Evolutionary conservation across 2,329 filamentous ascomycete genomes (phyloP), one percentile per base, ranked within the genome.

Genomic region (Ophiostoma australiae): DNA sequence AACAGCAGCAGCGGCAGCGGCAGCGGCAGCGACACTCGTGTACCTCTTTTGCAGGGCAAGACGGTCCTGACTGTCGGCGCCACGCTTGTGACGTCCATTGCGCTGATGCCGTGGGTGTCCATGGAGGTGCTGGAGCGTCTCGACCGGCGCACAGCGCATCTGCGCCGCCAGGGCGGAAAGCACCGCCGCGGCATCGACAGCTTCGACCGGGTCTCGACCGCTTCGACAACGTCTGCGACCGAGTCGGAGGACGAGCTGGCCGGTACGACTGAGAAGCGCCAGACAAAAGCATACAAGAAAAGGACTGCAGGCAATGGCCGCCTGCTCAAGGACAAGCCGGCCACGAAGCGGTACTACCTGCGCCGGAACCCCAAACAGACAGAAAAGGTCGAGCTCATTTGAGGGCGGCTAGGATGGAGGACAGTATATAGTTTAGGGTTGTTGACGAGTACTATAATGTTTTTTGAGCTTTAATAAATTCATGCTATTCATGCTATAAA

Each of bases 81-180:
- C 4, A 33, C 71, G 10, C 66, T 68, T 39, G 58, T 72, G 13
- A 63, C 67, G 0, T 63, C 70, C 11, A 33, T 73, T 33, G 52
- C 70, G 1, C 44, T 70, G 33, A 72, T 61, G 65, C 72, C 71
- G 37, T 70, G 63, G 55, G 35, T 73, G 68, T 73, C 73, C 58
- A 73, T 73, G 70, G 35, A 44, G 10, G 35, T 71, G 69, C 41
- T 72, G 10, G 70, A 73, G 66, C 33, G 31, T 39, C 68, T 55
- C 1, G 52, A 20, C 33, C 71, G 41, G 15, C 69, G 65, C 11
- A 35, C 58, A 11, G 15, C 11, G 27, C 52, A 27, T 27, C 52
- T 58, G 10, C 52, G 52, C 23, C 52, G n/a, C 1, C 11, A 27
- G 1, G n/a, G 52, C 52, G 3, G 44, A 39, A 23, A 33, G 17